Base-by-base conservation (phyloP, 371 early-diverging fungal species). In the Haplosporangium sp. region DNA sequence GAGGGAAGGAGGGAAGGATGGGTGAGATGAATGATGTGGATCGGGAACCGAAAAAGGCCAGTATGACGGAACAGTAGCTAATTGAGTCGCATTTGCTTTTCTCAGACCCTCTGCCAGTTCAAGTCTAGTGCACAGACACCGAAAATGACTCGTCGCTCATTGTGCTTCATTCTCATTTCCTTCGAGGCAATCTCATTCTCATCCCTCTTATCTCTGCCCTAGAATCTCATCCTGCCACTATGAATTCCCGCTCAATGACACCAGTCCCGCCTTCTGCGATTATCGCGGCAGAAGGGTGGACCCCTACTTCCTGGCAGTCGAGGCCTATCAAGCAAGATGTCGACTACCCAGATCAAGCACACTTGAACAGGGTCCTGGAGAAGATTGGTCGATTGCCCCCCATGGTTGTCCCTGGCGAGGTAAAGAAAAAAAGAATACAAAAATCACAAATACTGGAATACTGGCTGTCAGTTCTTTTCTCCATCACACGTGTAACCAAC, bases 261-360 rank as follows among this genome's bases (percentile, higher is more conserved):
- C 73, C 79, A 1, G 23, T 54, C 7, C 66, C 50, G 51, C 45
- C 64, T 23, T 58, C 62, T 46, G 67, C 61, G 21, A 56, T 72
- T 48, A 69, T 72, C 40, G 58, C 69, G 42, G 82, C 76, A 55
- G 61, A 80, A 37, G 74, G 50, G 53, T 98, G 98, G 98, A 77
- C 90, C 9, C 94, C 94, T 2, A 83, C 85, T 53, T 92, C 92
- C 62, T 97, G 96, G 96, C 86, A 87, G 62, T 71, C 84, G 58
- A 95, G 93, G 83, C 93, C 95, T 57, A 92, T 95, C 73, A 90
- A 89, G 51, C 98, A 98, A 83, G 95, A 95, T 52, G 98, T 97
- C 48, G 83, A 83, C 46, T 98, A 96, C 82, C 92, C 93, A 46
- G 90, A 96, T 73, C 88, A 85, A 50, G 87, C 76, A 13, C 90